These are phyloP conservation scores for Irineochytrium annulatum DNA, from an alignment of 192 early-diverging fungal genomes.

Conservation along the genomic window DNA sequence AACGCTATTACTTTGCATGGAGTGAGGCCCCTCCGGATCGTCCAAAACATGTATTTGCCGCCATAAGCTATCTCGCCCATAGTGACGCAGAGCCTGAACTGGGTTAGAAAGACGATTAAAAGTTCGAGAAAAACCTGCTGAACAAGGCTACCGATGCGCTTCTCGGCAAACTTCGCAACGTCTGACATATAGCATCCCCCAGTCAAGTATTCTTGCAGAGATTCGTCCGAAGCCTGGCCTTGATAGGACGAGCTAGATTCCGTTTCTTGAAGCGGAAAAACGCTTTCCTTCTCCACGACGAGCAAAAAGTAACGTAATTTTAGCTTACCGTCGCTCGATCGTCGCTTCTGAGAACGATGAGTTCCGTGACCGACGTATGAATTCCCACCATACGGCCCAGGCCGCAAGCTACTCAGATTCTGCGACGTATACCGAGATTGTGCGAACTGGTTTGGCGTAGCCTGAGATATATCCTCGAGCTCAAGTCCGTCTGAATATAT, in stretches of 20 bases:
- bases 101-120: conserved; percentile 9
- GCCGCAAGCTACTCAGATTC: too few relatives aligned
- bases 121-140: conserved; percentile 30
- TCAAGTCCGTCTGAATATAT: conserved; percentile 21
- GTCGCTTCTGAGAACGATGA: too few relatives aligned
- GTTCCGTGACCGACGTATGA: too few relatives aligned
- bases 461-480: neutral
- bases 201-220: conserved; percentile 40
- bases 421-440: too few relatives aligned
- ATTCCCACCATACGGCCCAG: too few relatives aligned
- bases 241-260: conserved; percentile 13
- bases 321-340: conserved; percentile 2
- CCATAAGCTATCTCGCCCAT: conserved; percentile 51
- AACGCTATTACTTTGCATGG: conserved; percentile 17
- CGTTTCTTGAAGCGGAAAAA: conserved; percentile 25
- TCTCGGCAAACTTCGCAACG: conserved; percentile 40
- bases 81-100: conserved; percentile 37
- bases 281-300: conserved; percentile 30
- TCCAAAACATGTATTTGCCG: conserved; percentile 25
- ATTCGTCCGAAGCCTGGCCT: conserved; percentile 30
- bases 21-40: conserved; percentile 17
- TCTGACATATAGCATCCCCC: conserved; percentile 50
- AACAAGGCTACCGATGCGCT: conserved; percentile 38
- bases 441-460: neutral
- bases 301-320: conserved; percentile 37